Evolutionary conservation across 129 eudicot genomes (phyloP).

Genomic region (Flaveria bidentis): DNA sequence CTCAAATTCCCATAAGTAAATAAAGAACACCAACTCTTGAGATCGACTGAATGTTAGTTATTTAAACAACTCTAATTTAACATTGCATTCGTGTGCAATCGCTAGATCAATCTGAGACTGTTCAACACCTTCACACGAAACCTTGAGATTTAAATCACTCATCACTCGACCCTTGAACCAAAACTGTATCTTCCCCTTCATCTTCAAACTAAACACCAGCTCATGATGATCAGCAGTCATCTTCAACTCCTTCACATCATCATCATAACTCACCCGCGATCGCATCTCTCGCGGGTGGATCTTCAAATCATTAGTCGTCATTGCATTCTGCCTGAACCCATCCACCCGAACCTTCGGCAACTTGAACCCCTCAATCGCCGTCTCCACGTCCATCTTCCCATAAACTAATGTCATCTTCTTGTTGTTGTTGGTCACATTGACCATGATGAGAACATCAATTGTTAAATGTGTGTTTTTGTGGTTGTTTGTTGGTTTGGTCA

Average conservation of each 20-base stretch:
- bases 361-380: slow-evolving; percentile 22
- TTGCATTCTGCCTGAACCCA: slow-evolving; percentile 31
- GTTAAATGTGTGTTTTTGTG: slow-evolving; percentile 12
- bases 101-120: slow-evolving; percentile 44
- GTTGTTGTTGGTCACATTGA: slow-evolving; percentile 47
- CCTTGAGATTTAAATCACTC: slow-evolving; percentile 34
- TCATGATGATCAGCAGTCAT: neutral
- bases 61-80: slow-evolving; percentile 34
- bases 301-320: slow-evolving; percentile 19
- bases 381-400: slow-evolving; percentile 24
- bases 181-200: slow-evolving; percentile 40
- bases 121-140: slow-evolving; percentile 35
- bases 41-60: neutral
- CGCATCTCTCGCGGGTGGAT: slow-evolving; percentile 24
- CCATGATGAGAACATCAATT: slow-evolving; percentile 21
- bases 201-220: slow-evolving; percentile 26
- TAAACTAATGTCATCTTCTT: slow-evolving; percentile 34
- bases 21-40: no score
- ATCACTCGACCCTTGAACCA: slow-evolving; percentile 28
- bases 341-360: slow-evolving; percentile 20
- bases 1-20: no score
- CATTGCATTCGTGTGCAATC: slow-evolving; percentile 31
- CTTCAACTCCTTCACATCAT: slow-evolving; percentile 35
- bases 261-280: slow-evolving; percentile 28
- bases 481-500: neutral